phyloP scores from a whole-genome alignment of 345 rosid species.

The Kernera saxatilis region DNA sequence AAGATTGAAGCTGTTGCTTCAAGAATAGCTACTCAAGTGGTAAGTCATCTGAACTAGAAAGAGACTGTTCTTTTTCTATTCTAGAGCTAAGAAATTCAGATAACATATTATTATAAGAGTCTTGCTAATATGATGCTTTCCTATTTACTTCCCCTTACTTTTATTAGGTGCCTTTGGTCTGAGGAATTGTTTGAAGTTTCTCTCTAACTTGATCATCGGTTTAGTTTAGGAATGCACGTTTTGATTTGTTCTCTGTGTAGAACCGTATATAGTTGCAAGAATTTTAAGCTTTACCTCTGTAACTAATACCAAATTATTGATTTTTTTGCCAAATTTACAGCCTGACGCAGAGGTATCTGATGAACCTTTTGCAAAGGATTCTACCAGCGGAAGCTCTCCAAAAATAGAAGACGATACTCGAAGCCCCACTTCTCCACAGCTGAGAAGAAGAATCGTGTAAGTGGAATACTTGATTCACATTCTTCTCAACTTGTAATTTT shows the following conservation, averaged over 20 bases:
- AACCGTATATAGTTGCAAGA: background rate
- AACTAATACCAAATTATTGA: background rate
- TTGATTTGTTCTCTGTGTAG: background rate
- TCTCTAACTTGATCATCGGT: background rate
- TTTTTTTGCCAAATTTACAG: constrained; percentile 24
- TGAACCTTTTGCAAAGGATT: constrained; percentile 32
- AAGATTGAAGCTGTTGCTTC: constrained; percentile 76
- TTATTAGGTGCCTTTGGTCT: background rate
- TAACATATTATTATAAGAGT: background rate
- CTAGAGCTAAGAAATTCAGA: background rate
- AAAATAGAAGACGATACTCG: constrained; percentile 38
- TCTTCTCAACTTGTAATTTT: background rate
- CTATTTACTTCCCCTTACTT: background rate
- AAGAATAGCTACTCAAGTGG: constrained; percentile 44
- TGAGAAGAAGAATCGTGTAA: constrained; percentile 82
- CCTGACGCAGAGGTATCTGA: constrained; percentile 36
- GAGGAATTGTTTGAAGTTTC: background rate
- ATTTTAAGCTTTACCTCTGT: background rate
- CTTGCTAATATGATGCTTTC: background rate
- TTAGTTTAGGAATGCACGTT: background rate
- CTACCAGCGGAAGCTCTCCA: constrained; percentile 37
- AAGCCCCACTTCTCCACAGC: constrained; percentile 50
- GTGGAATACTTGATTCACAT: constrained; percentile 5
- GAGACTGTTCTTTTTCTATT: background rate
- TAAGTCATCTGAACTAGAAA: constrained; percentile 25